Base-by-base conservation (phyloP, 441 rosid genomes). In the Adansonia gregorii region DNA sequence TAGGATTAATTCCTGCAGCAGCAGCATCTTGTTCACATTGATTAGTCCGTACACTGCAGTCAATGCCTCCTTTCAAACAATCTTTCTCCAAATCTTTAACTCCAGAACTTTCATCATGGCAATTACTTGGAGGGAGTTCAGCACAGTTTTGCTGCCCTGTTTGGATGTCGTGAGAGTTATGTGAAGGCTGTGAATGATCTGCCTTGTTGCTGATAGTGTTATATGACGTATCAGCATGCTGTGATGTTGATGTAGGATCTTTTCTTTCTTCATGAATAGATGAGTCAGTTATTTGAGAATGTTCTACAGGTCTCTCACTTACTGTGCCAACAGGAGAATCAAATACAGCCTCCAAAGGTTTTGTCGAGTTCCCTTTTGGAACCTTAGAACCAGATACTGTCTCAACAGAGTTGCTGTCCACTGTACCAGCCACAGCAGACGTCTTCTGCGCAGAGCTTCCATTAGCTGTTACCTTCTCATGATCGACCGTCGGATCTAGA, bases 401-500 rank as follows among this genome's bases (percentile, higher is more conserved):
- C 75, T 77, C 83, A 41, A 67, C 65, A 59, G 73, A 68, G 68
- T 80, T 84, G 76, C 76, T 61, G 24, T 52, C 78, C 5, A 67
- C 67, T 77, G 82, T 45, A 80, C 74, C 76, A 60, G 82, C 78
- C 65, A 70, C 81, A 79, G 84, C 78, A 76, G 86, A 24, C 69
- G 74, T 79, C 74, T 86, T 86, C 70, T 61, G 27, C 68, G 78
- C 67, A 43, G 86, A 80, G 86, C 80, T 82, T 73, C 85, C 90
- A 76, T 86, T 82, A 43, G 82, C 79, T 8, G 80, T 59, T 73
- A 86, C 74, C 81, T 84, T 89, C 76, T 84, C 88, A 78, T 79
- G 92, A 85, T 76, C 84, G 79, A 76, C 82, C 79, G 85, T 87
- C 46, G 67, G 73, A 78, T 84, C 94, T 71, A 76, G 51, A 43